These are phyloP conservation scores for Megacollybia platyphylla DNA, from an alignment of 1,284 basidiomycete species.

Conservation along the genomic window DNA sequence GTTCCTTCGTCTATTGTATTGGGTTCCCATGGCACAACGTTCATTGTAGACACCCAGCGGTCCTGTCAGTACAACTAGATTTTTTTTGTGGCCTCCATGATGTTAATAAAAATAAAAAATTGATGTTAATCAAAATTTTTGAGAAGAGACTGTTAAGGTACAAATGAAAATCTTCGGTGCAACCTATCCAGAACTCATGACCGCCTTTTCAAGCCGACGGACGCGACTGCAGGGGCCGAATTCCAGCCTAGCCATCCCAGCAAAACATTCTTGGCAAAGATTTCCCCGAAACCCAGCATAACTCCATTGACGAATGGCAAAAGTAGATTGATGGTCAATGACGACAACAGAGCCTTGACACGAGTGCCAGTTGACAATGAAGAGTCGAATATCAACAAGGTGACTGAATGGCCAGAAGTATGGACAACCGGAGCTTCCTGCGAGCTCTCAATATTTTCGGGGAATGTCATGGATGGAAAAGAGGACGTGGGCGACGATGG, in stretches of 20 bases:
- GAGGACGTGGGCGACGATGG: conserved; percentile 54
- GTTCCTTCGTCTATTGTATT: too few relatives aligned
- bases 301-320: conserved; percentile 95
- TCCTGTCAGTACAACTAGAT: too few relatives aligned
- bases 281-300: conserved; percentile 97
- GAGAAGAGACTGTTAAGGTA: too few relatives aligned
- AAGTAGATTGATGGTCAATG: conserved; percentile 83
- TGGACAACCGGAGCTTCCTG: conserved; percentile 17
- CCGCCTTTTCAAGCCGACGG: neutral
- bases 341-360: conserved; percentile 63
- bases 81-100: too few relatives aligned
- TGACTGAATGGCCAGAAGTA: conserved; percentile 35
- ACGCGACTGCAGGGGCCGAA: conserved; percentile 1
- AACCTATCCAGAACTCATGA: neutral
- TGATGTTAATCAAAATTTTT: too few relatives aligned
- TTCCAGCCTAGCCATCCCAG: conserved; percentile 50
- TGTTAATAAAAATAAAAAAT: too few relatives aligned
- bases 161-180: too few relatives aligned
- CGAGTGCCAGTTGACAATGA: conserved; percentile 54
- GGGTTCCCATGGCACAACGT: too few relatives aligned
- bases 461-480: conserved; percentile 65
- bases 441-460: conserved; percentile 38
- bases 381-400: conserved; percentile 70
- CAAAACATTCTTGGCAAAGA: conserved; percentile 85
- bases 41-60: too few relatives aligned